A percentile compares a stretch with the other conserved stretches of the same genome.
These are phyloP conservation scores for Zygotorulaspora chibaensis DNA, from an alignment of 805 yeast genomes.

Conservation along the genomic window DNA sequence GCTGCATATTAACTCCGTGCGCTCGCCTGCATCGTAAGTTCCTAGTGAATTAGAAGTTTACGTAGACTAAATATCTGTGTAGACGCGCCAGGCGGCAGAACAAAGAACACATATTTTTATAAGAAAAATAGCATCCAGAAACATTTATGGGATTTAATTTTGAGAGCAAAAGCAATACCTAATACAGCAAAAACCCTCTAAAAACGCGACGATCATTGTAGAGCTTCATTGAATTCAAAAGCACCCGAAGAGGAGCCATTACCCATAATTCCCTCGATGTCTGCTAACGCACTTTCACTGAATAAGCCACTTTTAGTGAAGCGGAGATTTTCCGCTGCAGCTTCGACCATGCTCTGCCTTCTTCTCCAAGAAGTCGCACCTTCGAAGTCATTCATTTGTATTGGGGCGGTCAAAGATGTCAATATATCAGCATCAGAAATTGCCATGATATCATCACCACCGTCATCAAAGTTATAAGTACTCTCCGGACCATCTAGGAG, in stretches of 20 bases:
- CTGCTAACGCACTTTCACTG: constrained; percentile 68
- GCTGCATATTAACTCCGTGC: too few species aligned
- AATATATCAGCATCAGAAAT: constrained; percentile 31
- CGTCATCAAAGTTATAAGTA: constrained; percentile 9
- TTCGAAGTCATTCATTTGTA: constrained; percentile 26
- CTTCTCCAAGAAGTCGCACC: constrained; percentile 42
- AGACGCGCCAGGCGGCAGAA: too few species aligned
- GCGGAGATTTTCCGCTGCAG: constrained; percentile 69
- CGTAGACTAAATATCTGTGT: too few species aligned
- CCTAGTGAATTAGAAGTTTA: not conserved
- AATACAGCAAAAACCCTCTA: too few species aligned
- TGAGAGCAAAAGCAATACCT: too few species aligned
- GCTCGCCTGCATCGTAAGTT: too few species aligned
- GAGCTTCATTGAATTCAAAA: constrained; percentile 27
- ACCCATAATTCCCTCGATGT: constrained; percentile 56
- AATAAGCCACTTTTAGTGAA: constrained; percentile 73
- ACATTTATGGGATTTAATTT: too few species aligned
- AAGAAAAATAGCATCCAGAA: too few species aligned
- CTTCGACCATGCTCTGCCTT: constrained; percentile 67
- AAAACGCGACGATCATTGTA: constrained; percentile 16
- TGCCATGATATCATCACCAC: constrained; percentile 11
- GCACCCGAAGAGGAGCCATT: constrained; percentile 15
- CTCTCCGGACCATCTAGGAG: constrained; percentile 16
- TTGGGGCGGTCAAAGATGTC: constrained; percentile 35
- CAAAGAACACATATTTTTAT: too few species aligned